Conservation (phyloP, 140 eudicot genomes). For the Oenanthe javanica region DNA sequence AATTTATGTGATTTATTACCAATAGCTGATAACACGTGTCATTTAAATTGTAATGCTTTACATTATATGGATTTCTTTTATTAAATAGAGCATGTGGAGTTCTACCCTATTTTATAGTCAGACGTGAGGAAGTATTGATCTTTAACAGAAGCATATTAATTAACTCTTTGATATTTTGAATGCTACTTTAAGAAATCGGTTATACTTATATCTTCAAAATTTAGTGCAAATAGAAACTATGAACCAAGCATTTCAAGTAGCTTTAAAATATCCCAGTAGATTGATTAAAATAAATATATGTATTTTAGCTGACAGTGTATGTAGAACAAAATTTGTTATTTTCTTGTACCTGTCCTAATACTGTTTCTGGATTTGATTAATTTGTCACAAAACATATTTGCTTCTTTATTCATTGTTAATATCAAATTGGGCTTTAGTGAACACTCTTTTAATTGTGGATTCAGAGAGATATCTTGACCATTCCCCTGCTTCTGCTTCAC, state of each 20-base stretch:
- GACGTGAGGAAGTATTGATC: too few species aligned
- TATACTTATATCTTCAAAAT: too few species aligned
- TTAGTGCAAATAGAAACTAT: too few species aligned
- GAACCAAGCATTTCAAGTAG: too few species aligned
- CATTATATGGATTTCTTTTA: background rate
- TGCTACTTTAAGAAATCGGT: too few species aligned
- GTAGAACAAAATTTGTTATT: too few species aligned
- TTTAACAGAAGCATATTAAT: too few species aligned
- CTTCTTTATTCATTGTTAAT: background rate
- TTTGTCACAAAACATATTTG: background rate
- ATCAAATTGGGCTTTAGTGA: background rate
- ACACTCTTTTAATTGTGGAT: slow-evolving; percentile 10
- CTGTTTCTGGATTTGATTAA: background rate
- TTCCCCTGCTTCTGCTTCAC: slow-evolving; percentile 69
- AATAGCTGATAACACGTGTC: background rate
- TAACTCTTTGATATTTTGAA: too few species aligned
- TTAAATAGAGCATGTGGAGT: background rate
- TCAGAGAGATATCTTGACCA: slow-evolving; percentile 77
- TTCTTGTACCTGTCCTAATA: too few species aligned
- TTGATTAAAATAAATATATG: too few species aligned
- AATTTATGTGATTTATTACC: background rate
- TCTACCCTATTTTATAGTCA: background rate
- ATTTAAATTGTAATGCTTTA: background rate
- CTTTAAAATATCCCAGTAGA: too few species aligned
- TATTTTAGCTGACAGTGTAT: too few species aligned